phyloP scores from a whole-genome alignment of 2,329 filamentous ascomycete species.

The Daldinia sp. region DNA sequence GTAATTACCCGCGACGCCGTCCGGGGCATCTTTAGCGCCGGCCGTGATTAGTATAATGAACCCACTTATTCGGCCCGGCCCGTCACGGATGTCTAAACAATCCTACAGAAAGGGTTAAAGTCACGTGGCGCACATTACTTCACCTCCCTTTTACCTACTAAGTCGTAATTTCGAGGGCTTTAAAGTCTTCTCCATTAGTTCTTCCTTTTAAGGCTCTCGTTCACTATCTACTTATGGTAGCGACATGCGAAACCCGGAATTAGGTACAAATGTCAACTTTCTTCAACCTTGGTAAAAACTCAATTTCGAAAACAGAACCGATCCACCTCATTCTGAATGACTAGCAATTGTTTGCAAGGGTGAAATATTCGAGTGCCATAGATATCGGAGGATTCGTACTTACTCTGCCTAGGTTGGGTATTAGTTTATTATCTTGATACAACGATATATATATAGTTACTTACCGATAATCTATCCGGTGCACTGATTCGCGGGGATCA shows the following conservation, averaged over 20 bases:
- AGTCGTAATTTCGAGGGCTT: neutral
- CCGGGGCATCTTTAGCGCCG: neutral
- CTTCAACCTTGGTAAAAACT: neutral
- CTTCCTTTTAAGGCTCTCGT: too few species aligned
- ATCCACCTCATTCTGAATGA: neutral
- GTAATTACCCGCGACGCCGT: neutral
- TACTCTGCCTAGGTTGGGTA: neutral
- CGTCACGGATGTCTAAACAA: neutral
- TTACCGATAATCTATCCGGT: neutral
- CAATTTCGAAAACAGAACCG: neutral
- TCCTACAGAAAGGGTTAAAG: neutral
- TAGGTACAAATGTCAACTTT: neutral
- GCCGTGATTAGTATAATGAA: neutral
- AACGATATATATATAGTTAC: neutral
- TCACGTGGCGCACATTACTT: slow-evolving; percentile 6
- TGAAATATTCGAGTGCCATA: neutral
- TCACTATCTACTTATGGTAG: neutral
- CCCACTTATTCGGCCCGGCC: slow-evolving; percentile 1
- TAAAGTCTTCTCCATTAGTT: neutral
- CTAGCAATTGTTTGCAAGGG: neutral
- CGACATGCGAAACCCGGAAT: neutral
- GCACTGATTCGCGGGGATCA: neutral
- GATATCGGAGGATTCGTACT: neutral
- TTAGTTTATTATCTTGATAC: neutral
- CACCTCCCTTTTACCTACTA: neutral